These are phyloP conservation scores for Lizanozyma gosingica DNA, from an alignment of 1,139 yeast species.

Conservation along the genomic window DNA sequence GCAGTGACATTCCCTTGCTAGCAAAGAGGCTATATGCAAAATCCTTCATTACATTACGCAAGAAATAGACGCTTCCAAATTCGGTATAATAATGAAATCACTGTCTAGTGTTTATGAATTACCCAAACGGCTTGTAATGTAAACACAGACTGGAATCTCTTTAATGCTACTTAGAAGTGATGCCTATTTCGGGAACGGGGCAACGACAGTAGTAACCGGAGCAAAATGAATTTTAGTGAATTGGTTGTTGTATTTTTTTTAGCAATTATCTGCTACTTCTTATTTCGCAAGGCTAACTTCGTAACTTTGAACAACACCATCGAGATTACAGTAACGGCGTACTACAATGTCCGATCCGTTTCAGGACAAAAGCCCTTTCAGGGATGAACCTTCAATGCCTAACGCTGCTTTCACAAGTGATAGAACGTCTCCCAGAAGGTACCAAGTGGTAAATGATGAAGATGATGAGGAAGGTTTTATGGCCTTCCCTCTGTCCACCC, in stretches of 20 bases:
- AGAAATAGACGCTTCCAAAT: not conserved
- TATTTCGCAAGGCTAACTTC: no score
- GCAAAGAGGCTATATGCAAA: no score
- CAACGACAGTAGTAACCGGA: no score
- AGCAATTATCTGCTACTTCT: no score
- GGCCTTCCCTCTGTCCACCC: slow-evolving; percentile 22
- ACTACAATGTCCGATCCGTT: slow-evolving; percentile 26
- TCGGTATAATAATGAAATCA: not conserved
- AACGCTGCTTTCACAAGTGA: slow-evolving; percentile 34
- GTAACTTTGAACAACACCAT: no score
- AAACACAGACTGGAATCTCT: slow-evolving; percentile 1
- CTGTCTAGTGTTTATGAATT: not conserved
- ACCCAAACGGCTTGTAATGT: slow-evolving; percentile 1
- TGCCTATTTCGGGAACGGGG: no score
- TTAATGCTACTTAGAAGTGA: no score
- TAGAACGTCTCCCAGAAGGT: slow-evolving; percentile 30
- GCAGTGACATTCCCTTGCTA: no score
- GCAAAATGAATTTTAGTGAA: no score
- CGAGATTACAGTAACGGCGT: no score
- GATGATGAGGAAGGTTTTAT: slow-evolving; percentile 18
- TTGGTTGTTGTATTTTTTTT: no score
- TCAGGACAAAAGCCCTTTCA: slow-evolving; percentile 22
- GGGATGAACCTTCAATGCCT: slow-evolving; percentile 27
- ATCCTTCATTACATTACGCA: not conserved
- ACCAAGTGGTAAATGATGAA: slow-evolving; percentile 17